A percentile compares a stretch with the other conserved stretches of the same genome.
phyloP scores from a whole-genome alignment of 176 grass and related monocot genomes.

The Ensete ventricosum region DNA sequence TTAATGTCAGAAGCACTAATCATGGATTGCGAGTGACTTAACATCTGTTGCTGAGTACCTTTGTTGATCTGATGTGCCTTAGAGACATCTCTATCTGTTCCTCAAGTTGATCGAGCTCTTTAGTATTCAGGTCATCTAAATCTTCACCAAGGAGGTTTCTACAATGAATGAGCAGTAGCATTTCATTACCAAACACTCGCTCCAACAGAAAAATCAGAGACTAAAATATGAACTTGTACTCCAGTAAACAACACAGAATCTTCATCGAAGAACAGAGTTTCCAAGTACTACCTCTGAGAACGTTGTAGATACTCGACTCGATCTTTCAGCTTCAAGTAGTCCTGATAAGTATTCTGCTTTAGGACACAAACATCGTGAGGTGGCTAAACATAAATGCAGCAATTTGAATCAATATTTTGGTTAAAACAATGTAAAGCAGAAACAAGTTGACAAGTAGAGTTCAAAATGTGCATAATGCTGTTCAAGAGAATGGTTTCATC shows the following conservation, averaged over 20 bases:
- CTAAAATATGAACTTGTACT: too few species aligned
- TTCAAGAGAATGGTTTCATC: too few species aligned
- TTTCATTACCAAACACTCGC: conserved; percentile 1
- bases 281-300: conserved; percentile 49
- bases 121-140: conserved; percentile 39
- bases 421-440: neutral
- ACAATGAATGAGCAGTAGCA: neutral
- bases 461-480: too few species aligned
- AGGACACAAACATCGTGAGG: too few species aligned
- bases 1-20: too few species aligned
- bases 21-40: too few species aligned
- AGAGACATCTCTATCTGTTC: conserved; percentile 58
- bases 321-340: conserved; percentile 69
- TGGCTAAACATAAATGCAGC: neutral
- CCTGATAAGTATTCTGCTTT: conserved; percentile 61
- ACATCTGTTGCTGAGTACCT: conserved; percentile 31
- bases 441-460: too few species aligned
- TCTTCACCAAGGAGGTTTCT: conserved; percentile 93
- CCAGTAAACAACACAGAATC: neutral
- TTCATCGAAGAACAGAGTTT: neutral
- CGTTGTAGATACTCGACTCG: conserved; percentile 56
- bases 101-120: conserved; percentile 66
- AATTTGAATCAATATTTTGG: neutral
- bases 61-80: conserved; percentile 66
- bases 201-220: neutral